These are phyloP conservation scores for Coffea eugenioides DNA, from an alignment of 257 asterid species.

Conservation along the genomic window DNA sequence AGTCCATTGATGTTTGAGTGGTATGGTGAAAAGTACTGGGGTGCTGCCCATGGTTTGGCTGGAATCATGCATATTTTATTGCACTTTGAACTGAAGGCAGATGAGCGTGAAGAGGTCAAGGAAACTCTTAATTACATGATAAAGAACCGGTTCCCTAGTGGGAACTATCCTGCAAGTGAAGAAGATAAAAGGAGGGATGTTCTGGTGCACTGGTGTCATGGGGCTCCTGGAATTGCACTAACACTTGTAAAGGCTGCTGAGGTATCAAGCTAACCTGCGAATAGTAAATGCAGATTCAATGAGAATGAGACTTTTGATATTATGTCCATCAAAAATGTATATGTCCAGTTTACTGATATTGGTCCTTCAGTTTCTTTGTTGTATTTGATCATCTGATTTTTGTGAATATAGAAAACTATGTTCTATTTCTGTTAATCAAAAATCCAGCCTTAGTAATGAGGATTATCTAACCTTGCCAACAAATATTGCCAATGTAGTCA, in stretches of 20 bases:
- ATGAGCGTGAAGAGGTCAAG: constrained; percentile 57
- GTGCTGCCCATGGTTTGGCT: constrained; percentile 88
- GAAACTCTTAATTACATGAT: constrained; percentile 65
- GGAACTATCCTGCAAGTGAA: constrained; percentile 70
- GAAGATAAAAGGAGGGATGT: constrained; percentile 47
- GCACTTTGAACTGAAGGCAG: constrained; percentile 52
- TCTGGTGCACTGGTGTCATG: constrained; percentile 85
- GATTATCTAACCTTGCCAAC: not conserved
- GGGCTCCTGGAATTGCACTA: constrained; percentile 76
- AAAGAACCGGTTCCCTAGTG: constrained; percentile 49
- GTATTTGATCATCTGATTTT: not conserved
- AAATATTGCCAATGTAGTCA: not conserved
- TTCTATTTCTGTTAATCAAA: not conserved
- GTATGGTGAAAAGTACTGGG: constrained; percentile 70
- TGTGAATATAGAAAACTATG: not conserved
- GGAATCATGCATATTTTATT: constrained; percentile 61
- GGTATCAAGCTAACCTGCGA: constrained; percentile 31
- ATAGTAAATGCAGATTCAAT: not conserved
- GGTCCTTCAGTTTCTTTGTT: not conserved
- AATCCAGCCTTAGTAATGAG: not conserved
- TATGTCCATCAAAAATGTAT: not conserved
- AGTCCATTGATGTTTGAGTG: constrained; percentile 70
- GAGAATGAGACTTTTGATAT: not conserved
- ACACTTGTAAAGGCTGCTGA: constrained; percentile 72
- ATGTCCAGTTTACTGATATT: not conserved